Conservation (phyloP, 306 rosid species). For the Cucumis hystrix region DNA sequence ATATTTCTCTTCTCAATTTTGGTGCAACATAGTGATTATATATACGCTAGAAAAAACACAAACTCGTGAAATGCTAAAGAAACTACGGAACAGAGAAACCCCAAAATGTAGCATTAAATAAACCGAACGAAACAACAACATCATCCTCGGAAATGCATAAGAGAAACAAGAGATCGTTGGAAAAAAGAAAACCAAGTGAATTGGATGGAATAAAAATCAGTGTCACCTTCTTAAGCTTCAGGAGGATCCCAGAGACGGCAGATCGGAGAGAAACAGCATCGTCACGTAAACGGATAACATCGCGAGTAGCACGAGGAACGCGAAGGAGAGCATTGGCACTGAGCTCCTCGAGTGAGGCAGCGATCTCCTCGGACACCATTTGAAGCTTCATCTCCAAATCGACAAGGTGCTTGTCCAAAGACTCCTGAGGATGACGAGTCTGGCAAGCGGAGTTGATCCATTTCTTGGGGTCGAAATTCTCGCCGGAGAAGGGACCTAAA, state of each 20-base stretch:
- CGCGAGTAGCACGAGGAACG: conserved; percentile 90
- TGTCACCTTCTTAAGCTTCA: conserved; percentile 74
- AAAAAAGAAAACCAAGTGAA: background rate
- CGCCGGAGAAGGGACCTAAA: conserved; percentile 78
- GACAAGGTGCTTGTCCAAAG: conserved; percentile 67
- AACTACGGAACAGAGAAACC: background rate
- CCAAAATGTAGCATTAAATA: background rate
- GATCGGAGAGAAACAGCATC: conserved; percentile 87
- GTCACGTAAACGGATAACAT: conserved; percentile 80
- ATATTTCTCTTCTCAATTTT: too few relatives aligned
- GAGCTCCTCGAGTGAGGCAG: conserved; percentile 87
- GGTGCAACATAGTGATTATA: background rate
- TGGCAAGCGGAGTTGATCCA: conserved; percentile 91
- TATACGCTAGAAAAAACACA: background rate
- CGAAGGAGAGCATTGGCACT: conserved; percentile 87
- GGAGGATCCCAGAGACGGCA: conserved; percentile 73
- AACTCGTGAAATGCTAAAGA: background rate
- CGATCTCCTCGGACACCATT: conserved; percentile 87
- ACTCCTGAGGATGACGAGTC: conserved; percentile 75
- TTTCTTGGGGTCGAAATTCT: conserved; percentile 76
- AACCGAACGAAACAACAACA: background rate
- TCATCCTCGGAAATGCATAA: background rate
- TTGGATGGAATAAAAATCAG: too few relatives aligned
- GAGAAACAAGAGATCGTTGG: background rate
- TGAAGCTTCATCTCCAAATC: conserved; percentile 96